Evolutionary conservation across 1,139 yeast species (phyloP).

Genomic region (Blastobotrys malaysiensis): DNA sequence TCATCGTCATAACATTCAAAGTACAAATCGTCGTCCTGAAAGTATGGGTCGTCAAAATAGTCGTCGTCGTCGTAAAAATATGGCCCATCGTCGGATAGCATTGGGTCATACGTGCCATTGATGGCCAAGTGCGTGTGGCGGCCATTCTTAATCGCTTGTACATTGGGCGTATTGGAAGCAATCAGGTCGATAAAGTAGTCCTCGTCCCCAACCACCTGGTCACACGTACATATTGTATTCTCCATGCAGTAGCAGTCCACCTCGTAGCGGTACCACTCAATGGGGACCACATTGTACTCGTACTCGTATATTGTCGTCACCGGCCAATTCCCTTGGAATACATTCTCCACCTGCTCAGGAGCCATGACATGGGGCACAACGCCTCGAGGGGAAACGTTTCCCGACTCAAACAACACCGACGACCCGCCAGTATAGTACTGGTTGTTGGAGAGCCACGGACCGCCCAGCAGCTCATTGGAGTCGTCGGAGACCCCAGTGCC

Average conservation of each 20-base stretch:
- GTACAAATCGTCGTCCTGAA: not conserved
- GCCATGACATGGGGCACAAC: slow-evolving; percentile 5
- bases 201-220: slow-evolving; percentile 2
- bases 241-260: slow-evolving; percentile 11
- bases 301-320: slow-evolving; percentile 6
- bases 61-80: not conserved
- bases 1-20: not conserved
- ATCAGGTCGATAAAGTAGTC: slow-evolving; percentile 6
- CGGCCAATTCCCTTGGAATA: slow-evolving; percentile 10
- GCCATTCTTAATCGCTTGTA: slow-evolving; percentile 1
- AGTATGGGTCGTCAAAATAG: not conserved
- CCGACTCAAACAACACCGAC: slow-evolving; percentile 6
- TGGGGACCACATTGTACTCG: slow-evolving; percentile 8
- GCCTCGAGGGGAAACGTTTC: slow-evolving; percentile 7
- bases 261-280: slow-evolving; percentile 7
- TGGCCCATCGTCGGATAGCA: not conserved
- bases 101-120: slow-evolving; percentile 6
- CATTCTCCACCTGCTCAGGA: not conserved
- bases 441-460: slow-evolving; percentile 8
- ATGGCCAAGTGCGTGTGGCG: slow-evolving; percentile 8
- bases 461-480: not conserved
- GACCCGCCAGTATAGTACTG: slow-evolving; percentile 10
- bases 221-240: slow-evolving; percentile 6
- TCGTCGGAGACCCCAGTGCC: not conserved
- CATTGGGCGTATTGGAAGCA: not conserved